Evolutionary conservation across 805 yeast genomes (phyloP).

Genomic region (Diddensiella transvaalensis): DNA sequence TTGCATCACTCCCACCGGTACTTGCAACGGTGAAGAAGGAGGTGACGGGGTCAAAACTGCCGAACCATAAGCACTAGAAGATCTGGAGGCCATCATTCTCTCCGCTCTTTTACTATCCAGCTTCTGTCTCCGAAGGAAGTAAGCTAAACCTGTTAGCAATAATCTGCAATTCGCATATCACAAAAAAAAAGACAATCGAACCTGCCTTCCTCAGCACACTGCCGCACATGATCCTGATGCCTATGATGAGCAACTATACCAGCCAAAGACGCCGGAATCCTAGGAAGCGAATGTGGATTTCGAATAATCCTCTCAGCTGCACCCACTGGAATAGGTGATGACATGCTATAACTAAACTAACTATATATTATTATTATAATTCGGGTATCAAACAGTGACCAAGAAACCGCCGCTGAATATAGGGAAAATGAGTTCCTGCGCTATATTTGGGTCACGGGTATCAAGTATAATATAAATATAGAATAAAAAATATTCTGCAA

Average conservation of each 20-base stretch:
- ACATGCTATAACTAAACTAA: too few species aligned
- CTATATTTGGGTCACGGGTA: neutral
- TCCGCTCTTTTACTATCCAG: conserved; percentile 14
- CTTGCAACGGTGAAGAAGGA: conserved; percentile 8
- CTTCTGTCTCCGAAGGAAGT: conserved; percentile 11
- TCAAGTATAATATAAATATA: neutral
- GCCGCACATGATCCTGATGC: conserved; percentile 22
- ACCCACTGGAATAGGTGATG: conserved; percentile 22
- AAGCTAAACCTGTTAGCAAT: neutral
- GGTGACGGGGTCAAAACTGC: conserved; percentile 8
- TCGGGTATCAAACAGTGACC: too few species aligned
- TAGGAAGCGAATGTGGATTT: conserved; percentile 26
- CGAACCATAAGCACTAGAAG: neutral
- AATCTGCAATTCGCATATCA: neutral
- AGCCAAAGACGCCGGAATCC: conserved; percentile 20
- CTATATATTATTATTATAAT: too few species aligned
- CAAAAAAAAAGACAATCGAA: neutral
- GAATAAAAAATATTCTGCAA: neutral
- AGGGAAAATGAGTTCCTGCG: too few species aligned
- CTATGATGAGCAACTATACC: conserved; percentile 16
- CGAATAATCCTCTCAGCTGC: conserved; percentile 27
- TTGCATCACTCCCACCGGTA: neutral
- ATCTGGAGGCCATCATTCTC: conserved; percentile 12
- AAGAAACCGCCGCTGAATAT: too few species aligned
- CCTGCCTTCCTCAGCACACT: conserved; percentile 17